phyloP scores from a whole-genome alignment of 2,329 filamentous ascomycete genomes.

The Penicillium expansum region DNA sequence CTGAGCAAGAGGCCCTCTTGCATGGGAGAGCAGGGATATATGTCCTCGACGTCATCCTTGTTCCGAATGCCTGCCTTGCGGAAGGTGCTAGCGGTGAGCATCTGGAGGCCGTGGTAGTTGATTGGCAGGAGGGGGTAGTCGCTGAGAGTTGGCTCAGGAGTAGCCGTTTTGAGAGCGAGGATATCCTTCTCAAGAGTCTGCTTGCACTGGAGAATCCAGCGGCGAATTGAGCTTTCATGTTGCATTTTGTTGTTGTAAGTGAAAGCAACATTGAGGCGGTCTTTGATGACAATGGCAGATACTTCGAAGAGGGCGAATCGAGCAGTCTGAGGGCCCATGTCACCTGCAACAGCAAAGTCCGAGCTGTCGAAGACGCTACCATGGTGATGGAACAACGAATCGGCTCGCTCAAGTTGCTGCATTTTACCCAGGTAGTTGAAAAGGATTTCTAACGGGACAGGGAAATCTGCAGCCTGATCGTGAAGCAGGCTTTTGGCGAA shows the following conservation, averaged over 20 bases:
- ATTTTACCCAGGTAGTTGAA: constrained; percentile 43
- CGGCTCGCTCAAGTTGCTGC: constrained; percentile 47
- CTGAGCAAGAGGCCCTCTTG: constrained; percentile 40
- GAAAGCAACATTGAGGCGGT: constrained; percentile 49
- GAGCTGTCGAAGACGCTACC: constrained; percentile 35
- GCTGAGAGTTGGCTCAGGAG: constrained; percentile 37
- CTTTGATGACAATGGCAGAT: constrained; percentile 49
- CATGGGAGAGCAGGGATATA: constrained; percentile 39
- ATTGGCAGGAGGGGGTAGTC: constrained; percentile 47
- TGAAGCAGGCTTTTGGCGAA: constrained; percentile 37
- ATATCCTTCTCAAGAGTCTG: constrained; percentile 35
- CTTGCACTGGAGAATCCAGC: constrained; percentile 46
- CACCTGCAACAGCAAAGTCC: constrained; percentile 38
- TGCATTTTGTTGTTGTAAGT: constrained; percentile 50
- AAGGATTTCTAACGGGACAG: constrained; percentile 41
- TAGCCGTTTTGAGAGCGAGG: constrained; percentile 24
- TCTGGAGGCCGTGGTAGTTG: constrained; percentile 41
- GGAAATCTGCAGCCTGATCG: constrained; percentile 31
- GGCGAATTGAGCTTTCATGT: constrained; percentile 42
- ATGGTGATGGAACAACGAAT: constrained; percentile 44
- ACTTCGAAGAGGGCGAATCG: constrained; percentile 53
- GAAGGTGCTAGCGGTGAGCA: constrained; percentile 36
- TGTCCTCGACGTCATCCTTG: constrained; percentile 32
- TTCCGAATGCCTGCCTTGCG: constrained; percentile 34
- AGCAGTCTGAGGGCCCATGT: constrained; percentile 45